Base-by-base conservation (phyloP, 2,329 filamentous ascomycete genomes). In the Claviceps fusiformis region DNA sequence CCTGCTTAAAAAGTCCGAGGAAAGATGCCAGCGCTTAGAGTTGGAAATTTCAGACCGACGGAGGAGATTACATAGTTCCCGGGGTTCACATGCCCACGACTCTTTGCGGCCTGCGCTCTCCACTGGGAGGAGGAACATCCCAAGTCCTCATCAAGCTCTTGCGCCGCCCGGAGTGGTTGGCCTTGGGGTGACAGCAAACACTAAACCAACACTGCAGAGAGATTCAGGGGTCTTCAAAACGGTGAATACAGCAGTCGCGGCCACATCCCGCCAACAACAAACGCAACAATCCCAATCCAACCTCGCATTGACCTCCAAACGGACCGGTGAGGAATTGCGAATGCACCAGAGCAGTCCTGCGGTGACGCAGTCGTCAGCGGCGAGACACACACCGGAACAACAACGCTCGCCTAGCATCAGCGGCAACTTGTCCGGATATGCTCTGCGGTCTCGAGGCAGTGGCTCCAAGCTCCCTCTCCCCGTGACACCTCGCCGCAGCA, bases 391-490 rank as follows among this genome's bases (percentile, higher is more conserved):
- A 52, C 8, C 56, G 46, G 54, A 50, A 17, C 55, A 58, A 33
- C 57, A 63, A 29, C 56, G 63, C 27, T 62, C 66, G 3, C 62
- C 63, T 17, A 65, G 64, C 51, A 59, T 62, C 19, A 61, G 61
- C 43, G 54, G 24, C 5, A 66, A 60, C 50, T 51, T 61, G 11
- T 55, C 59, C n/a, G 60, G 64, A 7, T 67, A 64, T 55, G 47
- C 63, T 17, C 60, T 72, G 8, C 67, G 67, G 1, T 67, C 70
- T 35, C 65, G 66, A 33, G 65, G 62, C 45, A 71, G 70, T 1
- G 68, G 62, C 24, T 73, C 72, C 2, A 70, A 68, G 50, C 62
- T 73, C 3, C 72, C 72, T 0, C 61, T 70, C 4, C 67, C 70
- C 17, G 61, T 69, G 17, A 73, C 71, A 2, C 70, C 70, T 10